Conservation (phyloP, 2,329 filamentous ascomycete genomes). For the Sporothrix dimorphospora region DNA sequence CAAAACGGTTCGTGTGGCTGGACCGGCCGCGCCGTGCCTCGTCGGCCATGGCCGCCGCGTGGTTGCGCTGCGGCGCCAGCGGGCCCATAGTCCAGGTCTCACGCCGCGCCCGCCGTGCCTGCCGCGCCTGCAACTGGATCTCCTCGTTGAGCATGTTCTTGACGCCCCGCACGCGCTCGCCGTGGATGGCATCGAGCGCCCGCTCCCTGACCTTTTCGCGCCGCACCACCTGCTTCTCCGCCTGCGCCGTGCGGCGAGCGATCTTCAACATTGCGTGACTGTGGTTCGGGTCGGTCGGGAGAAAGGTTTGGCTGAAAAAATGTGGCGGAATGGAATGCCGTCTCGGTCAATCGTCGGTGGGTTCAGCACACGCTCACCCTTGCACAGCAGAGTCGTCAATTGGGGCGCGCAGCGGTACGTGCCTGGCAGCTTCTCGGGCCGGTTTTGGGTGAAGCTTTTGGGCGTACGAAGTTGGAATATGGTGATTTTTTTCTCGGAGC, state of each 20-base stretch:
- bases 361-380: neutral
- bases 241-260: constrained; percentile 66
- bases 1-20: constrained; percentile 27
- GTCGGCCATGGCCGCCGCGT: constrained; percentile 31
- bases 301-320: neutral
- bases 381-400: constrained; percentile 10
- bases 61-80: constrained; percentile 74
- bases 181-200: constrained; percentile 18
- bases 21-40: constrained; percentile 29
- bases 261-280: constrained; percentile 69
- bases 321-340: neutral
- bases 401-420: constrained; percentile 1
- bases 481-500: constrained; percentile 30
- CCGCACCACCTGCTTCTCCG: constrained; percentile 64
- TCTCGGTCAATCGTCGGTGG: neutral
- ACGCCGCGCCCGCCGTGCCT: constrained; percentile 56
- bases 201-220: constrained; percentile 41
- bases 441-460: neutral
- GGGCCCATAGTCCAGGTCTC: constrained; percentile 81
- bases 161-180: neutral
- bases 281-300: neutral
- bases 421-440: neutral
- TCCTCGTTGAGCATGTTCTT: constrained; percentile 44
- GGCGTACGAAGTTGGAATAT: neutral
- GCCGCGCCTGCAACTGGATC: constrained; percentile 35